Conservation (phyloP, 129 eudicot species). For the Flaveria ramosissima region DNA sequence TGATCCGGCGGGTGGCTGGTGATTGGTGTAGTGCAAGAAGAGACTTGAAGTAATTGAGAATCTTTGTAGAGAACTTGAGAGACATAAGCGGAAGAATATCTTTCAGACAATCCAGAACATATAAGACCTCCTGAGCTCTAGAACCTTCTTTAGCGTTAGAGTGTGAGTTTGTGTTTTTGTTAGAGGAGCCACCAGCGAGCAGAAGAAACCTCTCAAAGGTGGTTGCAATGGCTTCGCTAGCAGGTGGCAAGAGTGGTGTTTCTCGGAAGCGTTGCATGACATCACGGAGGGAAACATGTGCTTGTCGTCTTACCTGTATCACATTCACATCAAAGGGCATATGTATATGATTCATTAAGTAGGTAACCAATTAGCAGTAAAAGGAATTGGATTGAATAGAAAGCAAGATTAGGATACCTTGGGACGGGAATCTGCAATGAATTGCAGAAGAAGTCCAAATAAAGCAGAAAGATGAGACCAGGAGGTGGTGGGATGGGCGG, state of each 20-base stretch:
- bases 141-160: constrained; percentile 55
- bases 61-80: constrained; percentile 58
- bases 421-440: constrained; percentile 52
- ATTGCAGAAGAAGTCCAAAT: constrained; percentile 51
- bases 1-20: constrained; percentile 70
- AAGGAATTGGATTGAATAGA: not conserved
- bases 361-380: too few relatives aligned
- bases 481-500: constrained; percentile 40
- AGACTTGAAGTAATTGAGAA: constrained; percentile 71
- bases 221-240: constrained; percentile 80
- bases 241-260: constrained; percentile 58
- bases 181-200: constrained; percentile 87
- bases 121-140: constrained; percentile 80
- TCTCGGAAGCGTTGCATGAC: constrained; percentile 57
- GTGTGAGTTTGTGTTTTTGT: constrained; percentile 49
- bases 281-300: constrained; percentile 69
- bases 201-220: constrained; percentile 72
- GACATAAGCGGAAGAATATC: constrained; percentile 76
- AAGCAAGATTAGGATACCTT: too few relatives aligned
- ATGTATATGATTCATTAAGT: too few relatives aligned
- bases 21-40: constrained; percentile 64
- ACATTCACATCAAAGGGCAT: not conserved
- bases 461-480: constrained; percentile 66
- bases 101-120: constrained; percentile 75
- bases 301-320: constrained; percentile 68